Percentiles rank a stretch among this genome's conserved stretches.
Conservation (phyloP, 2,329 filamentous ascomycete species). For the Lecanicillium sp. region DNA sequence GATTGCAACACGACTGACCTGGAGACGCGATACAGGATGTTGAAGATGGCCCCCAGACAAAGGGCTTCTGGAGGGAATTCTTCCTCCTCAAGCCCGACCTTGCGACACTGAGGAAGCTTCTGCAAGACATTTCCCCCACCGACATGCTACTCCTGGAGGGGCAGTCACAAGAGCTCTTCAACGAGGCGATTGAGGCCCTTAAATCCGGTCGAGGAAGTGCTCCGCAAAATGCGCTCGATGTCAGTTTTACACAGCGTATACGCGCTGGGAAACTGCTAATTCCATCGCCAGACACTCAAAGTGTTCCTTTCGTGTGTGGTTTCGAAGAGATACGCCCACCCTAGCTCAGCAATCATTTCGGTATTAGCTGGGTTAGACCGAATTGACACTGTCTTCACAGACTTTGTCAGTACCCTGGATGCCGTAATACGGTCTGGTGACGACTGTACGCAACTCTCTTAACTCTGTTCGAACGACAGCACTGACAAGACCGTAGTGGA, state of each 20-base stretch:
- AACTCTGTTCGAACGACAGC: not conserved
- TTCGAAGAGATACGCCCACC: constrained; percentile 87
- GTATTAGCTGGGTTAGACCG: constrained; percentile 84
- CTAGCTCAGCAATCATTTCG: constrained; percentile 89
- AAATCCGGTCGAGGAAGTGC: constrained; percentile 54
- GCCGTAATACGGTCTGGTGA: constrained; percentile 72
- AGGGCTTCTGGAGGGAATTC: constrained; percentile 95
- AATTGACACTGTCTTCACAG: constrained; percentile 79
- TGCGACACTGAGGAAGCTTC: constrained; percentile 57
- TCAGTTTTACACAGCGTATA: constrained; percentile 29
- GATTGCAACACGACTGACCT: constrained; percentile 24
- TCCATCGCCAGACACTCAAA: constrained; percentile 66
- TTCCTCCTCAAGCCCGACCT: constrained; percentile 83
- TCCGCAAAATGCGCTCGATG: constrained; percentile 79
- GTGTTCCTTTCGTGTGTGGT: constrained; percentile 79
- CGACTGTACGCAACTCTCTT: constrained; percentile 47
- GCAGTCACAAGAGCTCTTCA: constrained; percentile 74
- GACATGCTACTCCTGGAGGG: constrained; percentile 72
- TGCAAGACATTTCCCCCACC: constrained; percentile 66
- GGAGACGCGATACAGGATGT: constrained; percentile 44
- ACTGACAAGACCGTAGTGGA: constrained; percentile 48
- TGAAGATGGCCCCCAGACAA: constrained; percentile 63
- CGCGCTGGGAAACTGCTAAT: not conserved
- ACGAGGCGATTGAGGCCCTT: constrained; percentile 62
- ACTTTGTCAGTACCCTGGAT: constrained; percentile 81